phyloP scores from a whole-genome alignment of 1,139 yeast species.

The Suhomyces anneliseae region DNA sequence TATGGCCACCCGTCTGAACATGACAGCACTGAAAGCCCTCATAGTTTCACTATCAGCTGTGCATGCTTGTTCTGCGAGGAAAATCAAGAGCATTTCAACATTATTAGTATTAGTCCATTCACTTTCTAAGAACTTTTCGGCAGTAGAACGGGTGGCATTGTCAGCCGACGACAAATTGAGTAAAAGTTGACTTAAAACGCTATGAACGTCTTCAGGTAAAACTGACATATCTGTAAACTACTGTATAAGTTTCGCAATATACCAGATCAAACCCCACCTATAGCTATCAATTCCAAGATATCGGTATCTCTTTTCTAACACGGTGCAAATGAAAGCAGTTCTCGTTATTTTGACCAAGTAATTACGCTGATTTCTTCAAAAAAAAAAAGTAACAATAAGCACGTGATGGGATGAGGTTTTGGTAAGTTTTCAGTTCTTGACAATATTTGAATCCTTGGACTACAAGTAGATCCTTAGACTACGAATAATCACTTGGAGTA shows the following conservation, averaged over 20 bases:
- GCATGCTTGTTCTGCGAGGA: constrained; percentile 80
- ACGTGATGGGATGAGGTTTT: constrained; percentile 10
- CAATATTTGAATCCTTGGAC: too few species aligned
- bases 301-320: background rate
- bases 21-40: constrained; percentile 75
- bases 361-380: constrained; percentile 9
- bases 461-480: background rate
- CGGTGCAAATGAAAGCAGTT: background rate
- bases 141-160: constrained; percentile 69
- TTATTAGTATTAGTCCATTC: constrained; percentile 71
- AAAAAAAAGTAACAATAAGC: constrained; percentile 7
- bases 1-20: constrained; percentile 83
- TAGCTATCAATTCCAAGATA: background rate
- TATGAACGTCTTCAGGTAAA: constrained; percentile 62
- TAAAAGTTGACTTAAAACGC: constrained; percentile 58
- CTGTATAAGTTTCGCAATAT: background rate
- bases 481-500: background rate
- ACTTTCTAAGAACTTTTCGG: constrained; percentile 70
- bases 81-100: constrained; percentile 69
- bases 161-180: constrained; percentile 76
- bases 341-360: background rate
- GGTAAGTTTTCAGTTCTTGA: background rate
- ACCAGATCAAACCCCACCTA: background rate
- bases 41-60: constrained; percentile 54
- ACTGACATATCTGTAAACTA: constrained; percentile 42